These are phyloP conservation scores for Eurotiales sp. DNA, from an alignment of 2,329 filamentous ascomycete genomes.

Conservation along the genomic window DNA sequence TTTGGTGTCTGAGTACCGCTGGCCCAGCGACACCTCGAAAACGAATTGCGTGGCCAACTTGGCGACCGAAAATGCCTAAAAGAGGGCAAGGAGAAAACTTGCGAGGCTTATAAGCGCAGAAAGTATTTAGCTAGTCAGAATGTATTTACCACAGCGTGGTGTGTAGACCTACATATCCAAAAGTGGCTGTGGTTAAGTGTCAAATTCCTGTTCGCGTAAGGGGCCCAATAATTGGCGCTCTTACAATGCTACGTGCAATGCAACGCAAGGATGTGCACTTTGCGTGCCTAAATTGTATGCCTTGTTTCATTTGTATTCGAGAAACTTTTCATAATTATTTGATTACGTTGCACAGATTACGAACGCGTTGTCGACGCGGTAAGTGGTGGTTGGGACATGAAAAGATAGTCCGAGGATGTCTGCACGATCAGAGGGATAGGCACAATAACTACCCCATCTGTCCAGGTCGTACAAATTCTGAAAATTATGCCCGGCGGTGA, in stretches of 20 bases:
- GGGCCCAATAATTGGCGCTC: conserved; percentile 22
- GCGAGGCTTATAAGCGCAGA: no score
- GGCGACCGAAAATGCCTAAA: no score
- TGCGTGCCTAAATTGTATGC: background rate
- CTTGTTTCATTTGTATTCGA: background rate
- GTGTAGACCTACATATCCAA: no score
- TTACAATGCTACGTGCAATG: background rate
- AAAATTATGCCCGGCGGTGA: background rate
- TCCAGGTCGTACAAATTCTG: background rate
- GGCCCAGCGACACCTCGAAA: no score
- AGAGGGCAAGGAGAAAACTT: no score
- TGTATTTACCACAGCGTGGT: no score
- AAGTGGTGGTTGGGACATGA: background rate
- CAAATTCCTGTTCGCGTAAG: conserved; percentile 49
- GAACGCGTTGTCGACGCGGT: background rate
- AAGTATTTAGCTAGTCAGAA: no score
- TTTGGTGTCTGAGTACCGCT: no score
- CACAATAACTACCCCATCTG: background rate
- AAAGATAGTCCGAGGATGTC: conserved; percentile 6
- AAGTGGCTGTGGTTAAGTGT: conserved; percentile 29
- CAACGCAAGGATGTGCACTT: conserved; percentile 4
- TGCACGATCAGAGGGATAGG: background rate
- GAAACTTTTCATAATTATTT: no score
- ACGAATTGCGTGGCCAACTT: no score
- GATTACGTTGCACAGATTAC: no score